Conservation (phyloP, 2,329 filamentous ascomycete genomes). For the Fusarium concolor region DNA sequence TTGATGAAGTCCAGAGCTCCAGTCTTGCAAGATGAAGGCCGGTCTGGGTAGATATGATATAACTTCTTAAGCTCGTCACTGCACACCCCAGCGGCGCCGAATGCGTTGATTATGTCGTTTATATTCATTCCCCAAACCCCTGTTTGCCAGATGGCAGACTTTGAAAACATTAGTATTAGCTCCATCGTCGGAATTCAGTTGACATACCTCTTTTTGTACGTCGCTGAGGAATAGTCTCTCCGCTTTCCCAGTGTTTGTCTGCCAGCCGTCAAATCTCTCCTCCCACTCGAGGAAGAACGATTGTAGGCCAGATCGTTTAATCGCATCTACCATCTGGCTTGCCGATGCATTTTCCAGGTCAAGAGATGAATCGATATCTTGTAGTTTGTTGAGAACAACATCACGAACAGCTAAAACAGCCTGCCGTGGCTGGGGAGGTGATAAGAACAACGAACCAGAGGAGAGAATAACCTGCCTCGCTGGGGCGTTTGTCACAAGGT, state of each 20-base stretch:
- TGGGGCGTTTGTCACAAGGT: conserved; percentile 50
- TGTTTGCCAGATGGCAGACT: conserved; percentile 5
- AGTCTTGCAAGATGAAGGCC: conserved; percentile 54
- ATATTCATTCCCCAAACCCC: neutral
- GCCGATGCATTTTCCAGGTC: neutral
- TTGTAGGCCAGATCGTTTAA: neutral
- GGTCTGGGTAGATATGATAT: conserved; percentile 56
- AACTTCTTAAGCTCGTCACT: conserved; percentile 51
- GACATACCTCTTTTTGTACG: conserved; percentile 3
- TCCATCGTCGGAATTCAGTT: rapidly evolving
- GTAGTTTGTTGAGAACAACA: neutral
- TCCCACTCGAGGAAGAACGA: conserved; percentile 27
- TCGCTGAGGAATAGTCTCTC: conserved; percentile 3
- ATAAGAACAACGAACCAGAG: conserved; percentile 58
- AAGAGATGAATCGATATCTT: conserved; percentile 38
- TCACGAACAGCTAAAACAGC: neutral
- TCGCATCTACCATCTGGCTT: neutral
- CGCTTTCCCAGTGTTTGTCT: neutral
- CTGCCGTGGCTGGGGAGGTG: conserved; percentile 52
- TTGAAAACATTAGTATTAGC: neutral
- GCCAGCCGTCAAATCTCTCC: neutral
- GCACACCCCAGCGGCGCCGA: conserved; percentile 15
- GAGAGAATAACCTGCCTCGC: conserved; percentile 51
- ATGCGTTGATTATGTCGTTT: neutral
- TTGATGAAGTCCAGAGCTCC: conserved; percentile 56